These are phyloP conservation scores for Ogataea nitratoaversa DNA, from an alignment of 805 yeast species.

Conservation along the genomic window DNA sequence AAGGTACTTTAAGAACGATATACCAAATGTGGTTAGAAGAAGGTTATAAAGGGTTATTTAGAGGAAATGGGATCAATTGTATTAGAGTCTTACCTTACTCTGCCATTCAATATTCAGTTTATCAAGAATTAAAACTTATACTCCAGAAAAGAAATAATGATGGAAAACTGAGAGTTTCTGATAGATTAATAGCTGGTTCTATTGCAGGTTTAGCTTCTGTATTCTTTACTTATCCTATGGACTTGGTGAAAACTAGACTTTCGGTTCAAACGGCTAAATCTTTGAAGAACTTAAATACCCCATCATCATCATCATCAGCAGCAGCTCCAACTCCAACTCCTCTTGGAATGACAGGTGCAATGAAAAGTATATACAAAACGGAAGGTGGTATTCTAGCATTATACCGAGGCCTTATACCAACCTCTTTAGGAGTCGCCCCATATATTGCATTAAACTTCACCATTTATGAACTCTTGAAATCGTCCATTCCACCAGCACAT, in stretches of 20 bases:
- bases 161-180: conserved; percentile 46
- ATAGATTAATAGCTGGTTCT: conserved; percentile 73
- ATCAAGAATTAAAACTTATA: conserved; percentile 54
- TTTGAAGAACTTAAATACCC: conserved; percentile 38
- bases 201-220: conserved; percentile 80
- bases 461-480: conserved; percentile 78
- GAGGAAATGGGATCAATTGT: conserved; percentile 92
- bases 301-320: not conserved
- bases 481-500: conserved; percentile 35
- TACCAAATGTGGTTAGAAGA: conserved; percentile 80
- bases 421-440: conserved; percentile 92
- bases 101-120: conserved; percentile 89
- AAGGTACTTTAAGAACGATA: conserved; percentile 76
- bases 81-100: conserved; percentile 88
- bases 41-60: conserved; percentile 83
- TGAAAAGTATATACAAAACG: conserved; percentile 52
- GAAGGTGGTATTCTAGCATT: conserved; percentile 84
- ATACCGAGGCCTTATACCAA: conserved; percentile 86
- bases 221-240: conserved; percentile 84
- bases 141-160: conserved; percentile 26
- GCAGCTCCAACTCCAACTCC: conserved; percentile 42
- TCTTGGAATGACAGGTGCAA: conserved; percentile 65
- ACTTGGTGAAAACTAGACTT: conserved; percentile 82
- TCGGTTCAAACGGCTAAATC: conserved; percentile 78
- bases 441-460: conserved; percentile 92